Percentiles rank a stretch among this genome's conserved stretches.
Evolutionary conservation across 345 rosid species (phyloP).

Genomic region (Noccaea caerulescens): DNA sequence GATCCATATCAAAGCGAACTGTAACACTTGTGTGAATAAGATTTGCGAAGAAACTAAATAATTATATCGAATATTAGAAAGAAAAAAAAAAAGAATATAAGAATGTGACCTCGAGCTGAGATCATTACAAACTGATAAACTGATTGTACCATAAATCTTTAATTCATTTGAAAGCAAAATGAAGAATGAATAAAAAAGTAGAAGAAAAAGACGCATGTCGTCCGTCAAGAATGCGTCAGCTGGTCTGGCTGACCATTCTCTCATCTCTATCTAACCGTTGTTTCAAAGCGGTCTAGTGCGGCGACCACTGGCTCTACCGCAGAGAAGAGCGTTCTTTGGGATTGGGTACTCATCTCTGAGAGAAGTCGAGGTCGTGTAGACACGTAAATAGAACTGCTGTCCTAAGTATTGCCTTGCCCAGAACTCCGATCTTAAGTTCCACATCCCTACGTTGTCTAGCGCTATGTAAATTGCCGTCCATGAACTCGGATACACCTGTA

Average conservation of each 20-base stretch:
- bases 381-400: slow-evolving; percentile 86
- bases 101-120: slow-evolving; percentile 69
- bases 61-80: neutral
- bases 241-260: slow-evolving; percentile 38
- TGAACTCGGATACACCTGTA: slow-evolving; percentile 85
- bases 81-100: slow-evolving; percentile 31
- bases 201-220: too few species aligned
- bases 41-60: neutral
- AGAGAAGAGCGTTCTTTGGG: slow-evolving; percentile 84
- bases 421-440: slow-evolving; percentile 88
- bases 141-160: slow-evolving; percentile 15
- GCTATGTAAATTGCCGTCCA: slow-evolving; percentile 92
- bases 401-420: slow-evolving; percentile 98
- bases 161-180: slow-evolving; percentile 1
- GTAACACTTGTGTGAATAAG: neutral
- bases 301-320: slow-evolving; percentile 78
- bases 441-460: slow-evolving; percentile 95
- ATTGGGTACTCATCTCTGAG: slow-evolving; percentile 88
- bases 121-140: slow-evolving; percentile 42
- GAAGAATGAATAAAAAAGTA: slow-evolving; percentile 35
- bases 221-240: slow-evolving; percentile 4
- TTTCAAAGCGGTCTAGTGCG: slow-evolving; percentile 73
- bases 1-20: neutral
- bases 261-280: slow-evolving; percentile 21
- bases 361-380: slow-evolving; percentile 72